Evolutionary conservation across 257 asterid genomes (phyloP).

Genomic region (Scutellaria baicalensis): DNA sequence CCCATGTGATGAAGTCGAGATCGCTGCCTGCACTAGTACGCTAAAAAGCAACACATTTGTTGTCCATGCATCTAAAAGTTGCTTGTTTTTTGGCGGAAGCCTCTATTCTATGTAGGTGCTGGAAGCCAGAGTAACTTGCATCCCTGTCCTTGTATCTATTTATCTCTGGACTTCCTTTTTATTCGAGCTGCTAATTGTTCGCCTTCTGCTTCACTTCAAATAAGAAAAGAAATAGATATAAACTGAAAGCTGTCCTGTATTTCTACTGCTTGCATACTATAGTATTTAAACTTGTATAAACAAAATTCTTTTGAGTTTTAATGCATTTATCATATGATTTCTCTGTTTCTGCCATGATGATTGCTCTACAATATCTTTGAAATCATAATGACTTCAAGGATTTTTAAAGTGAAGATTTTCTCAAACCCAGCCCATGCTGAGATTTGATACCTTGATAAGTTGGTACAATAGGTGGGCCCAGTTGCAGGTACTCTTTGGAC

Average conservation of each 20-base stretch:
- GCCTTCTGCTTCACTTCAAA: not conserved
- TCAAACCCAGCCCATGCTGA: not conserved
- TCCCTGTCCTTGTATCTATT: not conserved
- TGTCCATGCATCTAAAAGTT: no score
- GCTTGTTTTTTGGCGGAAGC: no score
- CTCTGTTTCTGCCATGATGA: not conserved
- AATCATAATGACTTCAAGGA: no score
- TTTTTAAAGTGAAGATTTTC: no score
- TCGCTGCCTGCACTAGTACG: not conserved
- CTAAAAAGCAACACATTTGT: conserved; percentile 1
- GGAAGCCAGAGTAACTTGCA: not conserved
- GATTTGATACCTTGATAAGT: conserved; percentile 14
- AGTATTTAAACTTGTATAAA: conserved; percentile 4
- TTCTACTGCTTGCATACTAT: not conserved
- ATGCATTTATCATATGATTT: conserved; percentile 1
- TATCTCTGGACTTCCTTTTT: not conserved
- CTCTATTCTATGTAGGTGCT: no score
- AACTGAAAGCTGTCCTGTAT: not conserved
- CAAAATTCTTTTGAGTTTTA: not conserved
- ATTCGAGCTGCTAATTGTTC: conserved; percentile 3
- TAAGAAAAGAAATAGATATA: not conserved
- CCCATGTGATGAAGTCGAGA: not conserved
- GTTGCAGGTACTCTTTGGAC: conserved; percentile 22
- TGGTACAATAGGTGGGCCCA: conserved; percentile 20
- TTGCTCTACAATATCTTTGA: not conserved